phyloP scores from a whole-genome alignment of 371 early-diverging fungal genomes.

The Rhizopus sp. region DNA sequence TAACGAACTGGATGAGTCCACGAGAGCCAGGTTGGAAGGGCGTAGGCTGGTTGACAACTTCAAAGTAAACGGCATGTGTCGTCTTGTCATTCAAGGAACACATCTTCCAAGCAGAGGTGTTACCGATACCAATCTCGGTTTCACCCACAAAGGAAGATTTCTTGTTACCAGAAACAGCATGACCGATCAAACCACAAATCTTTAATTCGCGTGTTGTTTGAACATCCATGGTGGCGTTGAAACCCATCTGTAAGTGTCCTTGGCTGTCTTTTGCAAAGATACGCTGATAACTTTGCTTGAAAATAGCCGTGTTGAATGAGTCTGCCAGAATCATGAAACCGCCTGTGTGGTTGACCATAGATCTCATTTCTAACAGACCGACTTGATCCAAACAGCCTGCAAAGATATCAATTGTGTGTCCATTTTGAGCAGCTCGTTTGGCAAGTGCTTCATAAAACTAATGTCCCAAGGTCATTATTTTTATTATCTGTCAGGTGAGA shows the following conservation, averaged over 20 bases:
- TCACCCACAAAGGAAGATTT: constrained; percentile 93
- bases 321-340: constrained; percentile 97
- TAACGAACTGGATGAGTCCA: constrained; percentile 94
- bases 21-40: constrained; percentile 85
- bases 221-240: constrained; percentile 98
- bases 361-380: constrained; percentile 96
- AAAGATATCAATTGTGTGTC: constrained; percentile 56
- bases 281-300: constrained; percentile 95
- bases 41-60: constrained; percentile 87
- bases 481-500: not conserved
- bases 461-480: not conserved
- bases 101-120: constrained; percentile 95
- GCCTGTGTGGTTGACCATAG: constrained; percentile 90
- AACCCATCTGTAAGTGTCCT: constrained; percentile 92
- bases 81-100: constrained; percentile 88
- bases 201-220: constrained; percentile 92
- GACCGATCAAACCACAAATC: constrained; percentile 96
- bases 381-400: constrained; percentile 57
- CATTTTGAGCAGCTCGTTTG: constrained; percentile 77
- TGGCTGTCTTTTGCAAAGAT: constrained; percentile 90
- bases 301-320: constrained; percentile 94
- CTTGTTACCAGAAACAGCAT: constrained; percentile 88
- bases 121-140: constrained; percentile 97
- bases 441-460: constrained; percentile 94
- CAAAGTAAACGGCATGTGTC: constrained; percentile 92